Evolutionary conservation across 139 green algal genomes (phyloP).

Genomic region (Choricystis sp.): DNA sequence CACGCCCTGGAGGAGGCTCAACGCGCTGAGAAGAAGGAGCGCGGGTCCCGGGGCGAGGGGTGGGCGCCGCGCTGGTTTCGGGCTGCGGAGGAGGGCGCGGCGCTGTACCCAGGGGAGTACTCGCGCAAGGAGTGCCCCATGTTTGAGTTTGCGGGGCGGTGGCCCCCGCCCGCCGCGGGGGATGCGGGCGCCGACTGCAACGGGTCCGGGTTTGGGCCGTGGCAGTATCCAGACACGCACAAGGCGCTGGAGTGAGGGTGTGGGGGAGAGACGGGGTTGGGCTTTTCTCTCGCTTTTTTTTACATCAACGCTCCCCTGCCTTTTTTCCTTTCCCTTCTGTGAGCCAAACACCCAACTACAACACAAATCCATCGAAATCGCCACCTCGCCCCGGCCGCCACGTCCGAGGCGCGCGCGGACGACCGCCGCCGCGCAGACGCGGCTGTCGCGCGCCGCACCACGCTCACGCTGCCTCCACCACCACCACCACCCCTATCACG

Average conservation of each 20-base stretch:
- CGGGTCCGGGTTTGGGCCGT: conserved; percentile 50
- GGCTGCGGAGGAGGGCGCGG: conserved; percentile 13
- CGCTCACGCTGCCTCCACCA: no score
- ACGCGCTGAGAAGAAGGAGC: conserved; percentile 42
- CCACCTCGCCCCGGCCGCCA: no score
- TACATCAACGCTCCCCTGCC: no score
- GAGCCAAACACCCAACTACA: no score
- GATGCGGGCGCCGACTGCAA: conserved; percentile 11
- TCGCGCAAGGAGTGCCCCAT: conserved; percentile 36
- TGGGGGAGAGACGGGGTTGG: no score
- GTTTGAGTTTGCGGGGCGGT: conserved; percentile 41
- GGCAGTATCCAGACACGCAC: conserved; percentile 51
- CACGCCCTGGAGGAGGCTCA: conserved; percentile 62
- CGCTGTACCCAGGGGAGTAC: conserved; percentile 28
- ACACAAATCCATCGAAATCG: no score
- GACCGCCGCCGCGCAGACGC: no score
- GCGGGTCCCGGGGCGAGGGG: conserved; percentile 25
- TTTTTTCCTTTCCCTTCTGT: no score
- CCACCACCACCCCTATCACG: no score
- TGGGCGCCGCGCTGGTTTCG: conserved; percentile 68
- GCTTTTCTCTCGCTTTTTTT: no score
- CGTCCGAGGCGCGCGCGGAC: no score
- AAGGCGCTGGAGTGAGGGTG: conserved; percentile 9
- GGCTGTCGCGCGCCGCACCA: no score
- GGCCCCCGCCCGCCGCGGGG: neutral